Conservation (phyloP, 768 basidiomycete species). For the Sarcodon aspratus region DNA sequence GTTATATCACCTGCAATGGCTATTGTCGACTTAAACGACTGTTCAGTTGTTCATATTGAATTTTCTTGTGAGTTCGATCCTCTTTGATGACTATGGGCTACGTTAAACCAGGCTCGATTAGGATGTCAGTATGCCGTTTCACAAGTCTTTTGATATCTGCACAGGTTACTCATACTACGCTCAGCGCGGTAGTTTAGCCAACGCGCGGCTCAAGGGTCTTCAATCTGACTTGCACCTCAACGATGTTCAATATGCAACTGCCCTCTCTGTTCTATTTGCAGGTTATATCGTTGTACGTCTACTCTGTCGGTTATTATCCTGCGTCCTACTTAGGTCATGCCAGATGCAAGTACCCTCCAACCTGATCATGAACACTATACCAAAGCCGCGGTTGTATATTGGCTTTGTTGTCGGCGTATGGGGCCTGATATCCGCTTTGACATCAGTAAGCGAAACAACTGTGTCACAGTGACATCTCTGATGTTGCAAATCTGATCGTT, state of each 20-base stretch:
- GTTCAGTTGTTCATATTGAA: neutral
- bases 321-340: neutral
- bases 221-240: conserved; percentile 12
- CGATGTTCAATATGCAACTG: conserved; percentile 14
- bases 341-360: conserved; percentile 9
- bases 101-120: neutral
- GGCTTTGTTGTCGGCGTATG: conserved; percentile 19
- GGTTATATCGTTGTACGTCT: conserved; percentile 18
- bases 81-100: neutral
- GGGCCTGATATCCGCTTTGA: conserved; percentile 25
- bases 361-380: conserved; percentile 20
- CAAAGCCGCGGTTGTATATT: conserved; percentile 17
- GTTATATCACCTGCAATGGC: neutral
- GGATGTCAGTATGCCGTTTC: neutral
- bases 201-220: conserved; percentile 14
- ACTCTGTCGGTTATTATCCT: conserved; percentile 3
- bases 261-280: conserved; percentile 14
- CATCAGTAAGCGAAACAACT: conserved; percentile 13
- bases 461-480: neutral
- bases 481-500: neutral
- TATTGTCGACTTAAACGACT: neutral
- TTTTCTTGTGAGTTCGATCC: neutral
- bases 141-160: neutral
- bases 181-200: neutral
- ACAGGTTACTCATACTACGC: neutral